Evolutionary conservation across 2,329 filamentous ascomycete species (phyloP).

Genomic region (Epichloe aotearoae): DNA sequence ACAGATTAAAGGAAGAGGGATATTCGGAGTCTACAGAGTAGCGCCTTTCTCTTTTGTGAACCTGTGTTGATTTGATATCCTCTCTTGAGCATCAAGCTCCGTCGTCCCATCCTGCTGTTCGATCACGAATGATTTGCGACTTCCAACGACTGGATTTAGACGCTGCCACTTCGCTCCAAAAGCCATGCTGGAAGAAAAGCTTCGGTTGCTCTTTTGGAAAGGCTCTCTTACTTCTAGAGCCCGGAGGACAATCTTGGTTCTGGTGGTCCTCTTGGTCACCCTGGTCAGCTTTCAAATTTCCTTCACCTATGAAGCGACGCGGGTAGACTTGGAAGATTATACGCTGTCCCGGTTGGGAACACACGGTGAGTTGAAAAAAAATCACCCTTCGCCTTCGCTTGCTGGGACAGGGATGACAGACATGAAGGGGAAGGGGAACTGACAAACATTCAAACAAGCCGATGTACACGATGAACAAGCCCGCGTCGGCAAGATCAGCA

Average conservation of each 20-base stretch:
- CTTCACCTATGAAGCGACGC: background rate
- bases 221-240: background rate
- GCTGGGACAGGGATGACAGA: too few relatives aligned
- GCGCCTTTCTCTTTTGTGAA: too few relatives aligned
- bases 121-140: background rate
- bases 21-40: too few relatives aligned
- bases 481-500: conserved; percentile 4
- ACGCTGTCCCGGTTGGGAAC: background rate
- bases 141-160: background rate
- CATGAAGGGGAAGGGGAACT: background rate
- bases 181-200: conserved; percentile 1
- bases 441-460: background rate
- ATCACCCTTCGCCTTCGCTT: background rate
- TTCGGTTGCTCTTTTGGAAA: background rate
- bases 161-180: background rate
- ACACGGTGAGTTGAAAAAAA: background rate
- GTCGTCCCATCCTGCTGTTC: background rate
- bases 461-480: conserved; percentile 4
- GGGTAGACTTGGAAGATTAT: background rate
- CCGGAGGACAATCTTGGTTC: background rate
- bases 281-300: background rate
- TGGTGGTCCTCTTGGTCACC: background rate
- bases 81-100: background rate
- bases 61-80: background rate
- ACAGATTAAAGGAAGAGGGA: too few relatives aligned